Conservation (phyloP, 768 basidiomycete genomes). For the Trametes elegans region DNA sequence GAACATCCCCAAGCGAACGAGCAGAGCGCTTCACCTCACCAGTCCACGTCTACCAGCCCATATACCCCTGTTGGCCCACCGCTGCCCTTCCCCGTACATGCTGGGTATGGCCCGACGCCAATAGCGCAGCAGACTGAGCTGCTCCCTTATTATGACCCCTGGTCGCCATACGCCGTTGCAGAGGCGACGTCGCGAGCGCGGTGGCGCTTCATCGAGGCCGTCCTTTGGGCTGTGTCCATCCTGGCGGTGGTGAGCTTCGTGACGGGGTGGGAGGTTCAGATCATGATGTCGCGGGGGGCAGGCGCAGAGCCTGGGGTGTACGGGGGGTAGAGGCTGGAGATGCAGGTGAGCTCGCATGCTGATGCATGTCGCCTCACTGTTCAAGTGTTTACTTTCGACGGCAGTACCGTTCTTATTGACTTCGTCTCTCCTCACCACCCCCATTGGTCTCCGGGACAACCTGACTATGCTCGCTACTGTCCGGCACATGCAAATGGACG, state of each 20-base stretch:
- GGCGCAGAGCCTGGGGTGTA: not conserved
- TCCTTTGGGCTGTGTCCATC: conserved; percentile 38
- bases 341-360: not conserved
- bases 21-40: conserved; percentile 1
- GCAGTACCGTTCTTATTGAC: too few species aligned
- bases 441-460: too few species aligned
- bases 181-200: conserved; percentile 39
- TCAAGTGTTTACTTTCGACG: not conserved
- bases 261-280: conserved; percentile 23
- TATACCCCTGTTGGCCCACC: conserved; percentile 2
- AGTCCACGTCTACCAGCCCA: conserved; percentile 12
- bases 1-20: conserved; percentile 12
- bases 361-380: not conserved
- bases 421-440: too few species aligned
- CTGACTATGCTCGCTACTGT: too few species aligned
- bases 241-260: conserved; percentile 30
- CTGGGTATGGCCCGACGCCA: conserved; percentile 40
- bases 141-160: conserved; percentile 45
- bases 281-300: conserved; percentile 13
- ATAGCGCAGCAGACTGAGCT: conserved; percentile 36
- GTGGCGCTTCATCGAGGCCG: conserved; percentile 43
- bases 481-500: too few species aligned
- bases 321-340: not conserved
- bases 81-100: conserved; percentile 20
- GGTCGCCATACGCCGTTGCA: conserved; percentile 36